Evolutionary conservation across 805 yeast species (phyloP).

Genomic region (Saturnispora mendoncae): DNA sequence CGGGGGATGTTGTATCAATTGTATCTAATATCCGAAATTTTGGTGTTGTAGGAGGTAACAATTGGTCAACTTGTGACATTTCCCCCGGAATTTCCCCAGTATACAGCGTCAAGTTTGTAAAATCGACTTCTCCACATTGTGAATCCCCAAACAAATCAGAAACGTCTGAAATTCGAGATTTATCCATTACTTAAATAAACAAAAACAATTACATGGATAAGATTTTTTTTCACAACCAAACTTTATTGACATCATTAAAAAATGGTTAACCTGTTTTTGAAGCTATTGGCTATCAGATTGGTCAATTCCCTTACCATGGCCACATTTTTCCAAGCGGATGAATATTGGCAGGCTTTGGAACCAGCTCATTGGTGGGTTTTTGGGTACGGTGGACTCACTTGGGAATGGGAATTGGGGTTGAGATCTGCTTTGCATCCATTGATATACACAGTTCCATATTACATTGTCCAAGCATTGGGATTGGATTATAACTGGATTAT

Average conservation of each 20-base stretch:
- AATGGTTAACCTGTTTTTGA: constrained; percentile 1
- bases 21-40: constrained; percentile 3
- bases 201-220: background rate
- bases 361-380: constrained; percentile 74
- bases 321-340: constrained; percentile 95
- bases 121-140: background rate
- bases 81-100: background rate
- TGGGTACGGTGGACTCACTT: constrained; percentile 77
- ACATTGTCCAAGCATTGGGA: constrained; percentile 26
- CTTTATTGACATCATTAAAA: background rate
- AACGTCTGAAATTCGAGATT: background rate
- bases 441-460: constrained; percentile 45
- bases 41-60: background rate
- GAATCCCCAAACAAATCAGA: background rate
- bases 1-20: constrained; percentile 7
- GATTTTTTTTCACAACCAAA: too few species aligned
- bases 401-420: constrained; percentile 86
- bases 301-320: constrained; percentile 52
- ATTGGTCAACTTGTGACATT: background rate
- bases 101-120: background rate
- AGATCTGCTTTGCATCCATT: constrained; percentile 78
- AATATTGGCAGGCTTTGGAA: constrained; percentile 85
- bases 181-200: background rate
- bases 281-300: constrained; percentile 38
- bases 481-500: constrained; percentile 36